Evolutionary conservation across 2,329 filamentous ascomycete genomes (phyloP).

Genomic region (Beauveria asiatica): DNA sequence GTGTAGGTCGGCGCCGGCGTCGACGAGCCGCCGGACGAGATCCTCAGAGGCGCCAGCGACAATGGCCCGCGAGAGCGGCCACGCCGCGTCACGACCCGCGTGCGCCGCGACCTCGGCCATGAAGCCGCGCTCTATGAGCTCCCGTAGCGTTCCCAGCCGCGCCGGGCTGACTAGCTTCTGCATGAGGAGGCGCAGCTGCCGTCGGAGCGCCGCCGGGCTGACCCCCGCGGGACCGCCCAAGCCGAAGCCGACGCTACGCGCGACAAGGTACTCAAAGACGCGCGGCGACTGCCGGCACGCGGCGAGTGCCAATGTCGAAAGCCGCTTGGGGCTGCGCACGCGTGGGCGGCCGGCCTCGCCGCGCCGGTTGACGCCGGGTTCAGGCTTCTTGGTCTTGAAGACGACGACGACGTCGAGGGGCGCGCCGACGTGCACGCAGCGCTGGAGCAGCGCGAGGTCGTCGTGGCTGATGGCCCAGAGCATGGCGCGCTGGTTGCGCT

Average conservation of each 20-base stretch:
- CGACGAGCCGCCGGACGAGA: not conserved
- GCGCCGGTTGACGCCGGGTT: not conserved
- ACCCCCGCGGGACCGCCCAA: not conserved
- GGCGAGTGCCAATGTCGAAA: not conserved
- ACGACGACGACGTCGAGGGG: not conserved
- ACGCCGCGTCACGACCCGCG: not conserved
- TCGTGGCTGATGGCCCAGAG: not conserved
- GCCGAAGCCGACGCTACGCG: not conserved
- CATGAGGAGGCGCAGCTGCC: not conserved
- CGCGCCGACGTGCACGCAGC: not conserved
- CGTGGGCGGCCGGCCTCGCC: not conserved
- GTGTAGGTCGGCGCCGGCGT: not conserved
- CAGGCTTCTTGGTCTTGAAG: not conserved
- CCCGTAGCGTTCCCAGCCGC: not conserved
- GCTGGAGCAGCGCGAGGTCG: not conserved
- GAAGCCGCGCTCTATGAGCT: not conserved
- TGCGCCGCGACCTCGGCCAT: not conserved
- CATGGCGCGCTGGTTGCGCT: not conserved
- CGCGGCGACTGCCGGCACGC: not conserved
- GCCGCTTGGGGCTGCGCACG: not conserved
- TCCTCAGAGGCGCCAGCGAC: not conserved
- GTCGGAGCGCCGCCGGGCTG: not conserved
- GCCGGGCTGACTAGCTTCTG: not conserved
- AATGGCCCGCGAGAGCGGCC: constrained; percentile 3
- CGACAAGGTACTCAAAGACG: not conserved